Evolutionary conservation across 2,329 filamentous ascomycete species (phyloP).

Genomic region (Fonsecaea pedrosoi): DNA sequence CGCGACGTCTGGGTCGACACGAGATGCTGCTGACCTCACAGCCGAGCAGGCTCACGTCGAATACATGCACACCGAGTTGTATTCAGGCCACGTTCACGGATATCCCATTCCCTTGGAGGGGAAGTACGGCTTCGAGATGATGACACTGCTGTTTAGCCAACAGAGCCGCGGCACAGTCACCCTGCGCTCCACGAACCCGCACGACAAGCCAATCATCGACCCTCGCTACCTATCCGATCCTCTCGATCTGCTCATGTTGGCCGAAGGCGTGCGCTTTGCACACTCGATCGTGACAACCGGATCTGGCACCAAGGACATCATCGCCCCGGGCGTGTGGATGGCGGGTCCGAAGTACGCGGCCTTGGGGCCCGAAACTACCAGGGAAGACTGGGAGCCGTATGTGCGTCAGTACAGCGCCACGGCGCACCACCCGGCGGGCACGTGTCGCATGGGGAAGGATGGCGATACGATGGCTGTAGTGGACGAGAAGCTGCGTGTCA

Average conservation of each 20-base stretch:
- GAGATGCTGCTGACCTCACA: slow-evolving; percentile 67
- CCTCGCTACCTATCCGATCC: slow-evolving; percentile 64
- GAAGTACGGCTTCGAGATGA: slow-evolving; percentile 64
- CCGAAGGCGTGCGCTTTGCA: slow-evolving; percentile 63
- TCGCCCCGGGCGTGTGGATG: slow-evolving; percentile 63
- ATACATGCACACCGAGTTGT: slow-evolving; percentile 65
- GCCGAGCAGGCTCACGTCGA: slow-evolving; percentile 65
- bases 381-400: slow-evolving; percentile 65
- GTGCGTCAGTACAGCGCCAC: slow-evolving; percentile 65
- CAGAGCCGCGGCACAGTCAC: slow-evolving; percentile 62
- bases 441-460: slow-evolving; percentile 61
- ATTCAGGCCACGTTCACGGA: slow-evolving; percentile 39
- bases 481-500: slow-evolving; percentile 59
- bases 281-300: slow-evolving; percentile 67
- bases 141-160: slow-evolving; percentile 63
- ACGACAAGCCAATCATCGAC: slow-evolving; percentile 61
- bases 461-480: slow-evolving; percentile 59
- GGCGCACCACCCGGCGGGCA: slow-evolving; percentile 65
- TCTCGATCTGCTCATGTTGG: slow-evolving; percentile 64
- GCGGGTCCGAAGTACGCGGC: slow-evolving; percentile 49
- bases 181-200: slow-evolving; percentile 56
- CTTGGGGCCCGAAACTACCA: slow-evolving; percentile 59
- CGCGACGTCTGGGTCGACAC: background rate
- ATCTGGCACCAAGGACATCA: slow-evolving; percentile 62
- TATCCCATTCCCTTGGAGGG: slow-evolving; percentile 46